These are phyloP conservation scores for Candida vartiovaarae DNA, from an alignment of 805 yeast species.

Conservation along the genomic window DNA sequence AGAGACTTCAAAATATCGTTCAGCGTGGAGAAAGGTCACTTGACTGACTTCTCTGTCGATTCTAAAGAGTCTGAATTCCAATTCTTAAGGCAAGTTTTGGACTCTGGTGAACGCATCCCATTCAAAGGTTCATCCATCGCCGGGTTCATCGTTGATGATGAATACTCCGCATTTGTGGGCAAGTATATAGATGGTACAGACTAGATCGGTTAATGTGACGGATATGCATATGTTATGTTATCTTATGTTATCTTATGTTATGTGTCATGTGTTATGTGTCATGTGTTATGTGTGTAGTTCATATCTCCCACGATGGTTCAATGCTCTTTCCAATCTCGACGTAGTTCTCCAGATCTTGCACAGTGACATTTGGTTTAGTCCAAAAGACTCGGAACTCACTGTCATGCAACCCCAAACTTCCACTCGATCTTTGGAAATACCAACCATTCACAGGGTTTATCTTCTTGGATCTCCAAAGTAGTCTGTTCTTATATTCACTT, in stretches of 20 bases:
- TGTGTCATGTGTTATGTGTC: too few relatives aligned
- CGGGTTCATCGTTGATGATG: constrained; percentile 38
- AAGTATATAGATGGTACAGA: constrained; percentile 37
- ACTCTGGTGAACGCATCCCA: constrained; percentile 22
- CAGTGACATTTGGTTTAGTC: constrained; percentile 28
- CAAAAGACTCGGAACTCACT: constrained; percentile 38
- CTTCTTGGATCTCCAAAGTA: constrained; percentile 81
- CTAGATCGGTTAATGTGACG: not conserved
- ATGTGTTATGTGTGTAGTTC: not conserved
- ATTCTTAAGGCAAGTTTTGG: constrained; percentile 26
- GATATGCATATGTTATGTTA: not conserved
- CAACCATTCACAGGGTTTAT: constrained; percentile 92
- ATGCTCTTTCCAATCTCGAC: constrained; percentile 47
- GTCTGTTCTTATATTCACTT: constrained; percentile 56
- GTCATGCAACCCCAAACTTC: constrained; percentile 45
- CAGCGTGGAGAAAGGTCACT: constrained; percentile 45
- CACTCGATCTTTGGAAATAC: constrained; percentile 89
- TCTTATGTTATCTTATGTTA: not conserved
- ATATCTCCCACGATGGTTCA: constrained; percentile 41
- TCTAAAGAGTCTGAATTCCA: constrained; percentile 27
- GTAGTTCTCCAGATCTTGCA: constrained; percentile 39
- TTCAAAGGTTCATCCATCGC: constrained; percentile 39
- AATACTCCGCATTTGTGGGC: constrained; percentile 39
- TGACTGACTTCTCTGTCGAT: constrained; percentile 21
- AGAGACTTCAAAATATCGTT: constrained; percentile 29